Base-by-base conservation (phyloP, 306 rosid species). In the Sphenostylis stenocarpa region DNA sequence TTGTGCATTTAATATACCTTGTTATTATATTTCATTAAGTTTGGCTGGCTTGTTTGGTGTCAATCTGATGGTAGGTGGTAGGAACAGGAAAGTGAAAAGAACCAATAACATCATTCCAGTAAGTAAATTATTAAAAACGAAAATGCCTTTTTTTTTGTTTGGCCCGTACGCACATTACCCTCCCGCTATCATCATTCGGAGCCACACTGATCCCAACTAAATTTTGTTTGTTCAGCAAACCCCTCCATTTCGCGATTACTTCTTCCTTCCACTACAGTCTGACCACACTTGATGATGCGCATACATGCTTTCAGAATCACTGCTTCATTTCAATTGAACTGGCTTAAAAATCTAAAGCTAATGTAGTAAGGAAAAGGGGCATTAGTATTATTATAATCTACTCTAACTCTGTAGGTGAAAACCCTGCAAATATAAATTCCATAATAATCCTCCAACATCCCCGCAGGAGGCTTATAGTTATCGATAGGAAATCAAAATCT, bases 401-500 rank as follows among this genome's bases (percentile, higher is more conserved):
- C 56, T 45, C 85, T 85, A 69, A 44, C 45, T 70, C 58, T 78
- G 63, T 62, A 38, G 72, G 57, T 31, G 66, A 71, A 57, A 69
- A 82, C 64, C 57, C 69, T 23, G 78, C 78, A 76, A 72, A 65
- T 57, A 39, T 75, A 82, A 72, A 70, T 43, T 63, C 41, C 53
- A 73, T 20, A 13, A 73, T 20, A 8, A 58, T n/a, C 63, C 60
- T 62, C 72, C 81, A 55, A 49, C 70, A 78, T 61, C 38, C 43
- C 45, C 39, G 61, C 64, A 57, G 69, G 56, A 71, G 55, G 77
- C 66, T 71, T 65, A 38, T 23, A 23, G 48, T 19, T 48, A 21
- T 7, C 20, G 21, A 49, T 10, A 49, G 39, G 17, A 9, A 47
- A 73, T 90, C 86, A 90, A 85, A 85, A 90, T 74, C 94, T 86